phyloP scores from a whole-genome alignment of 1,284 basidiomycete species.

The Jaminaea rosea region DNA sequence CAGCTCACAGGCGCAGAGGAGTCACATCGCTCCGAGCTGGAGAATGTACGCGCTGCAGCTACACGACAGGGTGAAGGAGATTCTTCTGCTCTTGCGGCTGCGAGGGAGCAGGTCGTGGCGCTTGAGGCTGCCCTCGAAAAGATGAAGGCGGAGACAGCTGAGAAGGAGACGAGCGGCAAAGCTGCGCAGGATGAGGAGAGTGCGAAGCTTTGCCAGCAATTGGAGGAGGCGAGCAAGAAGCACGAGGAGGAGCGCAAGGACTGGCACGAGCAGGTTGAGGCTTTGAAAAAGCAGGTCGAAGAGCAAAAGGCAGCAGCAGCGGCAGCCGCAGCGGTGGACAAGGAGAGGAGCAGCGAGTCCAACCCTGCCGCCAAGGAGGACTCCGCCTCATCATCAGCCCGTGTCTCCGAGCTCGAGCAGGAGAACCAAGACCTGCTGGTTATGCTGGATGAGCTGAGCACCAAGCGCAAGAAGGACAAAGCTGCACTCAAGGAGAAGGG shows the following conservation, averaged over 20 bases:
- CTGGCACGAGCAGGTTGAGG: not conserved
- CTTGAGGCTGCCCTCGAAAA: not conserved
- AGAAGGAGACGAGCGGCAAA: conserved; percentile 6
- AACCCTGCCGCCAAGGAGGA: not conserved
- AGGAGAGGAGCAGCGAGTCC: conserved; percentile 15
- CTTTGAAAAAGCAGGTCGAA: conserved; percentile 7
- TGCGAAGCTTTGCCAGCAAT: too few species aligned
- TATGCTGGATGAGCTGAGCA: conserved; percentile 78
- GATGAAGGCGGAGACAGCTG: conserved; percentile 2
- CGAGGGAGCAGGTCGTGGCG: not conserved
- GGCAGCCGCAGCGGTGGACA: conserved; percentile 3
- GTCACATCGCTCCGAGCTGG: not conserved
- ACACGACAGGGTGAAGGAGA: conserved; percentile 22
- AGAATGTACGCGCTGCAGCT: conserved; percentile 41
- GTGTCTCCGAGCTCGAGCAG: conserved; percentile 65
- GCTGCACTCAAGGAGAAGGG: conserved; percentile 62
- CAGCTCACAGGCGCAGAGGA: not conserved
- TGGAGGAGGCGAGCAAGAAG: conserved; percentile 2
- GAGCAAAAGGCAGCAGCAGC: not conserved
- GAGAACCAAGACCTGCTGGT: conserved; percentile 92
- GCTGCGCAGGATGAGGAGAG: not conserved
- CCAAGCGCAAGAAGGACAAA: conserved; percentile 77
- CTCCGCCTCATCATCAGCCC: not conserved
- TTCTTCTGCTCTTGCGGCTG: not conserved
- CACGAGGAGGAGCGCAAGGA: conserved; percentile 1